A percentile compares a stretch with the other conserved stretches of the same genome.
Evolutionary conservation across 345 rosid species (phyloP).

Genomic region (Populus nigra): DNA sequence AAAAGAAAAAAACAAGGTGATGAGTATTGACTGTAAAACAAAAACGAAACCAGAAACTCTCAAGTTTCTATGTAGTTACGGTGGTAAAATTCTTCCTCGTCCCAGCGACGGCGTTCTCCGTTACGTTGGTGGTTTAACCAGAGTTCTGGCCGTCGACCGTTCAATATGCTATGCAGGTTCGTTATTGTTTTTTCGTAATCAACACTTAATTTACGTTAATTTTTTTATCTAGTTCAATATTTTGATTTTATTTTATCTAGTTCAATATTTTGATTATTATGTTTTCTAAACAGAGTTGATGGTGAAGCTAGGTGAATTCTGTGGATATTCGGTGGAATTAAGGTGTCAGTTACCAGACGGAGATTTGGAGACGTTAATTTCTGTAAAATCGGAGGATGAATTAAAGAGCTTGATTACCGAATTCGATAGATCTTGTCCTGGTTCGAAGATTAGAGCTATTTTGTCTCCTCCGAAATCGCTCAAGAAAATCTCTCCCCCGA

Average conservation of each 20-base stretch:
- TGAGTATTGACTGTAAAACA: constrained; percentile 7
- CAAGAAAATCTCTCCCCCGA: constrained; percentile 49
- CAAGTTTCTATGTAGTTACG: constrained; percentile 86
- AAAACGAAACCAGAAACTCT: constrained; percentile 11
- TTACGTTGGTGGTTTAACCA: constrained; percentile 76
- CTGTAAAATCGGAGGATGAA: constrained; percentile 79
- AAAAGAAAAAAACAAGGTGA: constrained; percentile 20
- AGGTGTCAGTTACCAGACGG: constrained; percentile 74
- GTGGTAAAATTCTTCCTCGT: constrained; percentile 73
- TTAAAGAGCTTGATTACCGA: constrained; percentile 40
- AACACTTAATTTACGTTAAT: not conserved
- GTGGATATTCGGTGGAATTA: constrained; percentile 52
- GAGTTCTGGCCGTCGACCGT: constrained; percentile 74
- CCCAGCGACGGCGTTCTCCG: constrained; percentile 69
- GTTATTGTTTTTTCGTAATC: not conserved
- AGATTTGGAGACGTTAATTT: constrained; percentile 73
- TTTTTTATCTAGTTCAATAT: not conserved
- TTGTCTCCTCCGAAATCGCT: constrained; percentile 32
- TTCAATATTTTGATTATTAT: not conserved
- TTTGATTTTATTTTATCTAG: not conserved
- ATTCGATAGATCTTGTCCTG: constrained; percentile 17
- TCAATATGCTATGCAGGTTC: constrained; percentile 63
- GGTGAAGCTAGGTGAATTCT: constrained; percentile 60
- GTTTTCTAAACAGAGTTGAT: constrained; percentile 33
- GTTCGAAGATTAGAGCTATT: constrained; percentile 28